Evolutionary conservation across 148 eudicot genomes (phyloP).

Genomic region (Rhododendron ferrugineum): DNA sequence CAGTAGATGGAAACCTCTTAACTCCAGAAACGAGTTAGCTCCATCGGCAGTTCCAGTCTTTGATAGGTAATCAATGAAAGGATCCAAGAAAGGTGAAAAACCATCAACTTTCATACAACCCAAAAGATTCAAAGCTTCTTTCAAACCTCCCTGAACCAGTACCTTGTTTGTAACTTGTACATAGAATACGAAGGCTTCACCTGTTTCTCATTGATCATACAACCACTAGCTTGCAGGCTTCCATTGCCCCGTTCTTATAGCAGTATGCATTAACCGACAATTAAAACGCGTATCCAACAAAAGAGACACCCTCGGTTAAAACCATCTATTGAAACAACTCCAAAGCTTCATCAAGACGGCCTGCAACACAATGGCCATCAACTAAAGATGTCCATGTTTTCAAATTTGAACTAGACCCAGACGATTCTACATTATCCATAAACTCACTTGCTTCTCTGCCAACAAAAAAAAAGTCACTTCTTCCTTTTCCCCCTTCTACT

Average conservation of each 20-base stretch:
- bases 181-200: conserved; percentile 43
- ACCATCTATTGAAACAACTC: no score
- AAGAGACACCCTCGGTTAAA: no score
- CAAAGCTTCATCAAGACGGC: no score
- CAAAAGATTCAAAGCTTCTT: conserved; percentile 52
- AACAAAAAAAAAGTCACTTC: no score
- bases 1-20: conserved; percentile 48
- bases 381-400: no score
- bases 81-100: conserved; percentile 62
- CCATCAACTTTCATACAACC: conserved; percentile 66
- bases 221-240: conserved; percentile 46
- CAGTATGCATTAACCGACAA: conserved; percentile 35
- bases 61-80: conserved; percentile 48
- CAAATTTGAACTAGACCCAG: no score
- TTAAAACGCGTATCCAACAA: no score
- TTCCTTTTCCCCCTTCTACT: no score
- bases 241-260: conserved; percentile 37
- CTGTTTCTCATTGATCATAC: conserved; percentile 34
- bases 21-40: conserved; percentile 40
- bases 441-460: no score
- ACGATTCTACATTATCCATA: no score
- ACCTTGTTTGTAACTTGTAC: conserved; percentile 53
- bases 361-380: no score
- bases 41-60: conserved; percentile 57
- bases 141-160: conserved; percentile 40